Evolutionary conservation across 129 eudicot species (phyloP).

Genomic region (Ambrosia trifida): DNA sequence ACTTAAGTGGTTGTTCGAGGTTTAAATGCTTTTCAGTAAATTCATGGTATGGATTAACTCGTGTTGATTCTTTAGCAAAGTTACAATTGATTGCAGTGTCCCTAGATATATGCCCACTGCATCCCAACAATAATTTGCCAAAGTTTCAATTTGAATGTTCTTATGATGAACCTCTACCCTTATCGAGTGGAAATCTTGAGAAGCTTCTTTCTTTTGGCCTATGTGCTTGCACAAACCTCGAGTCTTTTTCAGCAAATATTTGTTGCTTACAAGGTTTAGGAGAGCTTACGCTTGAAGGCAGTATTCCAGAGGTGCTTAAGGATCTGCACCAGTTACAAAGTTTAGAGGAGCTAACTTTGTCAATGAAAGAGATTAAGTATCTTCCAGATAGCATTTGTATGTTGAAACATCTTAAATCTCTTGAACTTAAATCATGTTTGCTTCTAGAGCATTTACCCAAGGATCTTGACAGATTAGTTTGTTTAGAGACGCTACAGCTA

Average conservation of each 20-base stretch:
- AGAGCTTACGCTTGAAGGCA: no score
- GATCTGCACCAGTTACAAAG: background rate
- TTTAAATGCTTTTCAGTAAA: background rate
- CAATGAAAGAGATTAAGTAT: background rate
- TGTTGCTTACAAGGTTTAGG: no score
- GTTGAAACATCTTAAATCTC: background rate
- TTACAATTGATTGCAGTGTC: background rate
- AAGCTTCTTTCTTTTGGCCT: no score
- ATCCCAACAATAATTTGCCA: background rate
- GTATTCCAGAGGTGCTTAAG: no score
- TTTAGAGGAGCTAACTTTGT: constrained; percentile 1
- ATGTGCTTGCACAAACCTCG: no score
- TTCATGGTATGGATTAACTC: no score
- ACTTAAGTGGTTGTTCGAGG: background rate
- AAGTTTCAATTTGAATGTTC: background rate
- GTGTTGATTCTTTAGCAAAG: background rate
- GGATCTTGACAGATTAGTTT: background rate
- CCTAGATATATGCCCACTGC: background rate
- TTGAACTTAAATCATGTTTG: background rate
- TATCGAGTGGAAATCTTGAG: background rate
- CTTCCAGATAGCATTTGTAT: constrained; percentile 16
- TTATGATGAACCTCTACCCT: background rate
- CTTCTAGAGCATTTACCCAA: constrained; percentile 1
- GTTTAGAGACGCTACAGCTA: background rate
- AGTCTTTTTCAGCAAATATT: no score